Evolutionary conservation across 768 basidiomycete genomes (phyloP), one percentile per base, ranked within the genome.

Genomic region (Tulasnella sp.): DNA sequence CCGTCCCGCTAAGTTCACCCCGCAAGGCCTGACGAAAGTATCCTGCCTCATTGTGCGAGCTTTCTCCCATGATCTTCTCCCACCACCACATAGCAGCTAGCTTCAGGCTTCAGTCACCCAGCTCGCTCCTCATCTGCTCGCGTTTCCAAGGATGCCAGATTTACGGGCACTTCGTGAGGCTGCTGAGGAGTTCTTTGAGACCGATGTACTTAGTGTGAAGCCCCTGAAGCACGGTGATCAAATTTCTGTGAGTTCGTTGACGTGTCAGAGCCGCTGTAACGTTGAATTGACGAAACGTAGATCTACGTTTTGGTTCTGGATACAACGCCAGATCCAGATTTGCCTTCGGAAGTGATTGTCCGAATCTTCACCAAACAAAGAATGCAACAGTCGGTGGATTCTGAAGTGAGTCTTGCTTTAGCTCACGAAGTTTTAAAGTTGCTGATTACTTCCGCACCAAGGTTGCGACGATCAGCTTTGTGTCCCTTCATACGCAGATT

Each of bases 101-200:
- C 58, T 64, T 64, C 58, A 64, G 31, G 58, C 58, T 29, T 49
- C 49, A 49, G 49, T 49, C 49, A 49, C 49, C 29, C 58, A 64
- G 58, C 58, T 64, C 58, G 58, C 58, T 64, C 58, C 58, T 64
- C 58, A 64, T 64, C 58, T 29, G 58, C 58, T 64, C 17, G 58
- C 14, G 29, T 64, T 36, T 70, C 69, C 69, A 31, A 70, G 37
- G 1, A 70, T 70, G 69, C 37, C 69, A 39, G 69, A 70, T 70
- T 29, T 70, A 39, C 29, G 69, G 9, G 69, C 69, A 5, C 69
- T 70, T 38, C 69, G 69, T 5, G 37, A 38, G 69, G 69, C 69
- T 22, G 69, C 69, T 12, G 40, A 73, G 42, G 72, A 73, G 36
- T 73, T 49, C 49, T 73, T 73, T 19, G 42, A 73, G 72, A 58